A percentile compares a stretch with the other conserved stretches of the same genome.
phyloP scores from a whole-genome alignment of 768 basidiomycete species.

The Lactarius akahatsu region DNA sequence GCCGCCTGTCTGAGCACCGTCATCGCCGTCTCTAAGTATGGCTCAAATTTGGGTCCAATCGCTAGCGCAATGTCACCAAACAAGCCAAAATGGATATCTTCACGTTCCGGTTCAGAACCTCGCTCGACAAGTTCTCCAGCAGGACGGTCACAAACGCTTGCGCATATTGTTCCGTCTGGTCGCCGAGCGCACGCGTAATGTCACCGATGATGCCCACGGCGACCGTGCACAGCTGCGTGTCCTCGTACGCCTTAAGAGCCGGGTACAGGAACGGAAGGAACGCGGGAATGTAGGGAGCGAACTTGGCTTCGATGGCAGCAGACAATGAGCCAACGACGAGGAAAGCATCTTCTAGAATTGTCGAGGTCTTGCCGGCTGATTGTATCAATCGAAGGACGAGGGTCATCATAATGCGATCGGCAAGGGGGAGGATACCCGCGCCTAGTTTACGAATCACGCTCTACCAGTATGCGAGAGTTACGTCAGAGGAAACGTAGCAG shows the following conservation, averaged over 20 bases:
- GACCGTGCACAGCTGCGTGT: constrained; percentile 92
- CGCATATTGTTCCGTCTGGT: constrained; percentile 79
- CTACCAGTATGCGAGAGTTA: constrained; percentile 40
- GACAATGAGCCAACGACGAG: constrained; percentile 82
- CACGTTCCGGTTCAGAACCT: constrained; percentile 87
- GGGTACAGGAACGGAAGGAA: constrained; percentile 86
- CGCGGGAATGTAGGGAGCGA: constrained; percentile 79
- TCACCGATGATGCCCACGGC: constrained; percentile 96
- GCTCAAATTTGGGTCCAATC: constrained; percentile 81
- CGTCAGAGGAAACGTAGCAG: neutral
- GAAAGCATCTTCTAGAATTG: constrained; percentile 95
- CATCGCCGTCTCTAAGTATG: constrained; percentile 90
- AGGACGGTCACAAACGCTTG: constrained; percentile 89
- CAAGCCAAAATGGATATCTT: constrained; percentile 96
- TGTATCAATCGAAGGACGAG: constrained; percentile 81
- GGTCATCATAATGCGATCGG: constrained; percentile 96
- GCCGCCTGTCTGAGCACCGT: constrained; percentile 89
- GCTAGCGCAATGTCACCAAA: constrained; percentile 98
- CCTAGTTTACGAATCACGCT: constrained; percentile 83
- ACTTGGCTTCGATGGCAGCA: constrained; percentile 70
- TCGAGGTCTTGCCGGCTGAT: constrained; percentile 88
- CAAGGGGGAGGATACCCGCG: constrained; percentile 79
- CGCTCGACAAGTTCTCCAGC: constrained; percentile 86
- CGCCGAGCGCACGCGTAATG: constrained; percentile 90
- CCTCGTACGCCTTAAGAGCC: constrained; percentile 90